These are phyloP conservation scores for Arabidopsis suecica DNA, from an alignment of 345 rosid genomes.

Conservation along the genomic window DNA sequence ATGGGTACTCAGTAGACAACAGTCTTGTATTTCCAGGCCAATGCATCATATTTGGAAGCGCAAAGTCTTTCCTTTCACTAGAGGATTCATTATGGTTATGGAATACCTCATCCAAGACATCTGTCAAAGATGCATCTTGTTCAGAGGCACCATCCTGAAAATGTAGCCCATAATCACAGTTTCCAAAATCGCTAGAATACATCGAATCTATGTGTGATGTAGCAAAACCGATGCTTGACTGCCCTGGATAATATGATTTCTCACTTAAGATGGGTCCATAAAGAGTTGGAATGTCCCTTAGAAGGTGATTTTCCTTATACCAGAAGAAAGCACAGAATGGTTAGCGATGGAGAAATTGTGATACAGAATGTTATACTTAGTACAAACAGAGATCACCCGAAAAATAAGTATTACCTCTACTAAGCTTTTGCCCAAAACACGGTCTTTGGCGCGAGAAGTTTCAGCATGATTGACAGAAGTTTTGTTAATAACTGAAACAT, in stretches of 20 bases:
- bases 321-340: constrained; percentile 28
- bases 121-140: constrained; percentile 58
- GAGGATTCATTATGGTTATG: constrained; percentile 53
- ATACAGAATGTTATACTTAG: background rate
- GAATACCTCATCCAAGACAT: constrained; percentile 60
- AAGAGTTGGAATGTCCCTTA: constrained; percentile 36
- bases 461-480: constrained; percentile 56
- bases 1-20: constrained; percentile 35
- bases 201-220: constrained; percentile 55
- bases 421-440: constrained; percentile 45
- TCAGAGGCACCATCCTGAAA: constrained; percentile 66
- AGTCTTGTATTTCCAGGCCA: constrained; percentile 30
- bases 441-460: constrained; percentile 63
- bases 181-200: constrained; percentile 76
- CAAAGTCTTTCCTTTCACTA: constrained; percentile 46
- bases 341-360: background rate
- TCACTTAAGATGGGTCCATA: constrained; percentile 45
- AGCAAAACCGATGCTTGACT: constrained; percentile 47
- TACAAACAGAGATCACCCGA: background rate
- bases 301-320: constrained; percentile 48
- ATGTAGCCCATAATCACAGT: constrained; percentile 48
- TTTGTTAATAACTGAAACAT: constrained; percentile 44
- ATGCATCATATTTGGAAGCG: constrained; percentile 44
- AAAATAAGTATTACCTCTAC: constrained; percentile 51
- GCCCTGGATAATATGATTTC: constrained; percentile 57